Evolutionary conservation across 2,329 filamentous ascomycete species (phyloP).

Genomic region (Arthrinium puccinioides): DNA sequence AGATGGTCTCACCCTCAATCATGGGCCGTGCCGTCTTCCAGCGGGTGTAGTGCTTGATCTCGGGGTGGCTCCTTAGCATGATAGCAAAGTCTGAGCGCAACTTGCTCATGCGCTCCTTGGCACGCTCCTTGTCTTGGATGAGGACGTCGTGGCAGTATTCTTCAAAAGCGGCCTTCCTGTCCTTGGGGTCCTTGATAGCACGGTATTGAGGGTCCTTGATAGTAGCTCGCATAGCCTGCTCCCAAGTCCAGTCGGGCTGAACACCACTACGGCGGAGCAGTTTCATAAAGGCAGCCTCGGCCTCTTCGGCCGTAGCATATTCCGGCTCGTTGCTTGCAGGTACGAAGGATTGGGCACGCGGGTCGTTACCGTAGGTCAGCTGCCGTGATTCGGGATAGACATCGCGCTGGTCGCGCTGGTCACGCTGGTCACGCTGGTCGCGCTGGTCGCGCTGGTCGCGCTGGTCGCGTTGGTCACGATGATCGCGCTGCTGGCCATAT

Average conservation of each 20-base stretch:
- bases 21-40: conserved; percentile 96
- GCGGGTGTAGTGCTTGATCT: conserved; percentile 93
- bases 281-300: conserved; percentile 88
- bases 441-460: conserved; percentile 3
- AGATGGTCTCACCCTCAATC: conserved; percentile 91
- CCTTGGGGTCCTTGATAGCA: conserved; percentile 85
- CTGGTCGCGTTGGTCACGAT: conserved; percentile 13
- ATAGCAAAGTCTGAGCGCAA: conserved; percentile 88
- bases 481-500: conserved; percentile 24
- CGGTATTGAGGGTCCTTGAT: conserved; percentile 91
- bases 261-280: conserved; percentile 78
- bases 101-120: conserved; percentile 87
- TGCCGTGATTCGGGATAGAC: conserved; percentile 48
- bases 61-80: conserved; percentile 93
- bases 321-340: conserved; percentile 66
- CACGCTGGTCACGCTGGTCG: conserved; percentile 25
- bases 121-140: conserved; percentile 86
- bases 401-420: conserved; percentile 29
- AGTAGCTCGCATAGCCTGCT: conserved; percentile 76
- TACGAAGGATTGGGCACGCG: conserved; percentile 50
- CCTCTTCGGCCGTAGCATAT: conserved; percentile 75
- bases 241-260: conserved; percentile 88
- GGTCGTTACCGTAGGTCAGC: conserved; percentile 48
- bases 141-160: conserved; percentile 90
- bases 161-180: conserved; percentile 85